Percentiles rank a stretch among this genome's conserved stretches.
These are phyloP conservation scores for Populus nigra DNA, from an alignment of 345 rosid species.

Conservation along the genomic window DNA sequence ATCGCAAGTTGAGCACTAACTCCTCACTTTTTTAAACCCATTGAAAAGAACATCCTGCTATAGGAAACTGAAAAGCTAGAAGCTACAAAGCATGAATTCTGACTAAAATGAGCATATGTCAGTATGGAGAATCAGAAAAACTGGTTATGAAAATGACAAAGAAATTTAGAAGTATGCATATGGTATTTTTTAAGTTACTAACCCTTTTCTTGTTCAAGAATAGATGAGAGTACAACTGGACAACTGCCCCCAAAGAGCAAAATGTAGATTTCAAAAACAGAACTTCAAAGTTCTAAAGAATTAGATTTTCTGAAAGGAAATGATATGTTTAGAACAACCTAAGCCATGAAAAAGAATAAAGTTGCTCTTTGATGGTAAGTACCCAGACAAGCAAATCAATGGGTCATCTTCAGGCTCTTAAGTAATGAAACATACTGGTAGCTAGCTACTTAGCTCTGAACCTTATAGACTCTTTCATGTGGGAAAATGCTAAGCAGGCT, in stretches of 20 bases:
- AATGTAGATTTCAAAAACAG: not conserved
- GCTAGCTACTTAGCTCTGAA: not conserved
- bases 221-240: not conserved
- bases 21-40: not conserved
- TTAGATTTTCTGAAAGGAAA: not conserved
- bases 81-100: not conserved
- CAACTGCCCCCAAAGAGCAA: not conserved
- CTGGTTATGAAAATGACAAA: not conserved
- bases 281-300: not conserved
- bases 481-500: not conserved
- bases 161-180: not conserved
- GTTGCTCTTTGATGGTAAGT: not conserved
- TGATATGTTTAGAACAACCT: not conserved
- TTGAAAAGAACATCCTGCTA: not conserved
- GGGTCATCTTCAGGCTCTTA: not conserved
- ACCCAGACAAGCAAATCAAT: not conserved
- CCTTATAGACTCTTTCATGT: not conserved
- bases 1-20: not conserved
- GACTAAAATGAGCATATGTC: not conserved
- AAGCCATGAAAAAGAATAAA: not conserved
- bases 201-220: too few species aligned
- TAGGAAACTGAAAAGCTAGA: not conserved
- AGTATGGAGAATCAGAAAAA: too few species aligned
- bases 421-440: not conserved
- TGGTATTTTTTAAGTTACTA: not conserved